Evolutionary conservation across 1,139 yeast species (phyloP).

Genomic region (Yamadazyma songkhlaensis): DNA sequence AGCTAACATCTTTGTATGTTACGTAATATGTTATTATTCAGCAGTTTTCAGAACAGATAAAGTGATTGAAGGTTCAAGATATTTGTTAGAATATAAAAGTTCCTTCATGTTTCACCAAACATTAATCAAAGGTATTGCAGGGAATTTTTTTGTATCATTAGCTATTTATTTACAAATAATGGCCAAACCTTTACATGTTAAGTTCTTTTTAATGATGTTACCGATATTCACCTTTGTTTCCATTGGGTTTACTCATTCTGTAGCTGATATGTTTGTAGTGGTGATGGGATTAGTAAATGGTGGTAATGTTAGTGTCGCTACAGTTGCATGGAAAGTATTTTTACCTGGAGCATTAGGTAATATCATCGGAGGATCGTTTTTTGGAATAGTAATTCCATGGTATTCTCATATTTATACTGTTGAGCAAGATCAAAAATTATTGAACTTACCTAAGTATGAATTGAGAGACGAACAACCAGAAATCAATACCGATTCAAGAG

Average conservation of each 20-base stretch:
- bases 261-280: conserved; percentile 74
- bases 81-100: conserved; percentile 47
- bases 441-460: conserved; percentile 64
- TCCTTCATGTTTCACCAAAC: conserved; percentile 53
- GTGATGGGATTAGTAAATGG: conserved; percentile 61
- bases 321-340: conserved; percentile 68
- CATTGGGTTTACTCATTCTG: conserved; percentile 74
- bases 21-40: conserved; percentile 56
- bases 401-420: conserved; percentile 68
- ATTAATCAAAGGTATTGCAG: conserved; percentile 64
- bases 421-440: conserved; percentile 58
- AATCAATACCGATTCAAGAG: conserved; percentile 71
- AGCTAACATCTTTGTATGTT: conserved; percentile 62
- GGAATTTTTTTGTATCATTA: conserved; percentile 71
- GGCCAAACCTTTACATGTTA: conserved; percentile 81
- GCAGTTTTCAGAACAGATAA: conserved; percentile 38
- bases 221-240: conserved; percentile 75
- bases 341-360: conserved; percentile 71
- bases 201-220: conserved; percentile 56
- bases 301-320: conserved; percentile 57
- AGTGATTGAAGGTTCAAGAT: conserved; percentile 46
- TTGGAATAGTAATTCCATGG: conserved; percentile 63
- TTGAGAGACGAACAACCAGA: conserved; percentile 80
- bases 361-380: conserved; percentile 65
- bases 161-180: conserved; percentile 74